These are phyloP conservation scores for Phlegmacium glaucopus DNA, from an alignment of 768 basidiomycete genomes.

Conservation along the genomic window DNA sequence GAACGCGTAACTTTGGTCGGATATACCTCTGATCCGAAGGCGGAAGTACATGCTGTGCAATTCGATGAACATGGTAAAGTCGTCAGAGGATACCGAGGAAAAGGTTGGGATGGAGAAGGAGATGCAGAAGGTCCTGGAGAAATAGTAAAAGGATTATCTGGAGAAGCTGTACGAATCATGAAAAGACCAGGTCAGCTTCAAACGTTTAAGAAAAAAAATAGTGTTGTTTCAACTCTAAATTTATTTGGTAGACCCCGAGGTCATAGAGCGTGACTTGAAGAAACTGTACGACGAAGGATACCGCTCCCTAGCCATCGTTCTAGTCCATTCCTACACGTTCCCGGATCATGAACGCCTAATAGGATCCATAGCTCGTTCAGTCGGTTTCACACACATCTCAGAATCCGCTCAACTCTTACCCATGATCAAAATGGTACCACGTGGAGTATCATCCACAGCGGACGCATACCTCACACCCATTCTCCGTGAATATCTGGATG, in stretches of 20 bases:
- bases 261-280: conserved; percentile 59
- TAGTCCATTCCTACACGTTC: conserved; percentile 91
- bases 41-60: conserved; percentile 70
- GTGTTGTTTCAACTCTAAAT: background rate
- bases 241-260: conserved; percentile 40
- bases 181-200: conserved; percentile 57
- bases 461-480: conserved; percentile 97
- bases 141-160: conserved; percentile 78
- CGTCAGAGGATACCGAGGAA: conserved; percentile 65
- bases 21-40: conserved; percentile 85
- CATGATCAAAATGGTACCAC: conserved; percentile 95
- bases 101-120: conserved; percentile 69
- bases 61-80: conserved; percentile 75
- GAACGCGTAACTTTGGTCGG: conserved; percentile 95
- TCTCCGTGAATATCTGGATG: conserved; percentile 77
- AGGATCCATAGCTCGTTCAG: conserved; percentile 65
- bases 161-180: conserved; percentile 85
- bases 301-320: conserved; percentile 83
- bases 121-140: conserved; percentile 78
- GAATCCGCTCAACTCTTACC: conserved; percentile 85
- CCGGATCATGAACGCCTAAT: conserved; percentile 80
- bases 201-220: background rate
- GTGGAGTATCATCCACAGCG: conserved; percentile 88
- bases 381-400: conserved; percentile 91
- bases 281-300: conserved; percentile 78